Evolutionary conservation across 2,329 filamentous ascomycete species (phyloP), one percentile per base, ranked within the genome.

Genomic region (Aphanocladium album): DNA sequence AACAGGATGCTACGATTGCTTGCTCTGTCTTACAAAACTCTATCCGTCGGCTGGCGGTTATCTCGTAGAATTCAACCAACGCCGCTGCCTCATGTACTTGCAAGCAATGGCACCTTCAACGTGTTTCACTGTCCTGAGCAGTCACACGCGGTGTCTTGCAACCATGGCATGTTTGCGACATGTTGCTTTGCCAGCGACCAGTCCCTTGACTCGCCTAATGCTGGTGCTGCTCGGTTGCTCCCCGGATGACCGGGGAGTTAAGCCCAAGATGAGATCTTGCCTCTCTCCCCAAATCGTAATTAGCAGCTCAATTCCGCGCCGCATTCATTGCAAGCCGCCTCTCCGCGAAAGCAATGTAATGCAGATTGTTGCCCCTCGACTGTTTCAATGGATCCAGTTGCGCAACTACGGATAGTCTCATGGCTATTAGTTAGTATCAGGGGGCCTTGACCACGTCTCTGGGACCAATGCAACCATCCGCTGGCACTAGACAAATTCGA

Each of bases 101-200:
- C 16, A 43, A 9, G 33, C n/a, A 50, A 21, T 25, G 12, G 39
- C 47, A 46, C 57, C 21, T 57, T 57, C 54, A 57, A 59, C 57
- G 39, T 59, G 57, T 52, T 59, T 59, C 39, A 50, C 37, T 35
- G 39, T 25, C 47, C 27, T 23, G 37, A 19, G 16, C 19, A 59
- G 49, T 45, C 47, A 46, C 37, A 52, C 39, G 27, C 57, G 39
- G 52, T 59, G 57, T 59, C 57, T 59, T 35, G 57, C 57, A 27
- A 50, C 55, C 21, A n/a, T 50, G 41, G 33, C 43, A 21, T 49
- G 37, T 23, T 50, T 39, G 37, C 46, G 46, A 49, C 35, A 43
- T 45, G 25, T 19, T 35, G 23, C 12, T 30, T 52, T 52, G 49
- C 16, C 49, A 21, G 25, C 7, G 23, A 27, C 54, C 21, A n/a